Conservation (phyloP, 345 rosid genomes). For the Lepidium aucheri region DNA sequence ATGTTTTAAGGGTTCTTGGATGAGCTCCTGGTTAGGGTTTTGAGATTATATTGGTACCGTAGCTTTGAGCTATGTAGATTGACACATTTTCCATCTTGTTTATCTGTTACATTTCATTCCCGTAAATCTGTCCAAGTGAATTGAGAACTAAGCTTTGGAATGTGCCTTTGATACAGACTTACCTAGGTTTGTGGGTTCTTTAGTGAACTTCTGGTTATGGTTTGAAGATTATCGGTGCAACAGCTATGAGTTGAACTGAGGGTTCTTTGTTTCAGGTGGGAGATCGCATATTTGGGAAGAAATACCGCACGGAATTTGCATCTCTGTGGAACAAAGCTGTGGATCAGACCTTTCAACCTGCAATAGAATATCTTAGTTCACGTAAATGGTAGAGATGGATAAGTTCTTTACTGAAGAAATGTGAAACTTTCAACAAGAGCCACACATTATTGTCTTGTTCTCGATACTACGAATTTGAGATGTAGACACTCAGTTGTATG, state of each 20-base stretch:
- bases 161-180: neutral
- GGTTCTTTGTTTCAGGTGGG: conserved; percentile 32
- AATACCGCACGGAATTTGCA: conserved; percentile 45
- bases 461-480: neutral
- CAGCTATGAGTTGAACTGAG: neutral
- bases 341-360: conserved; percentile 63
- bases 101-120: neutral
- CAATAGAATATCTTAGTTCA: conserved; percentile 55
- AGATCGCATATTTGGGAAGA: conserved; percentile 53
- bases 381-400: conserved; percentile 46
- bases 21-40: too few species aligned
- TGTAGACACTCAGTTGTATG: neutral
- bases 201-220: neutral
- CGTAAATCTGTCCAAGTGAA: neutral
- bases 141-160: neutral
- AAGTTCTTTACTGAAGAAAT: neutral
- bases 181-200: neutral
- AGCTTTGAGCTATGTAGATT: too few species aligned
- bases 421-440: neutral
- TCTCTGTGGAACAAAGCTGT: conserved; percentile 79
- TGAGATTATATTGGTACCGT: too few species aligned
- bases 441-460: neutral
- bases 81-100: too few species aligned
- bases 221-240: neutral
- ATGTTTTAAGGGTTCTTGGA: too few species aligned